Evolutionary conservation across 2,329 filamentous ascomycete species (phyloP).

Genomic region (Colletotrichum viniferum): DNA sequence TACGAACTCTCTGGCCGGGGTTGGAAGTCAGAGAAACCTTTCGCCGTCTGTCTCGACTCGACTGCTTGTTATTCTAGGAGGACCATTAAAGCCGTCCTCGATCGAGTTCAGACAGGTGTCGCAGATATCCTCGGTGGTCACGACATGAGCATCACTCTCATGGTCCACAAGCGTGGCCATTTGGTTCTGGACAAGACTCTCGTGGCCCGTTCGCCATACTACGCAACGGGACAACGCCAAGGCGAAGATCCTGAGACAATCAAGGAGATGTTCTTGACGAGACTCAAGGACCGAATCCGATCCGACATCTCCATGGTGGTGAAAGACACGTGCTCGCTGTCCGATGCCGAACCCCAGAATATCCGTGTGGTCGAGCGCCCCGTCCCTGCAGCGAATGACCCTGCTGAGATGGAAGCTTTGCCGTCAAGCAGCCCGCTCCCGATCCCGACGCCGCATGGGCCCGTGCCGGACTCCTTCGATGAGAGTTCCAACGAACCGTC

Average conservation of each 20-base stretch:
- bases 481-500: slow-evolving; percentile 14
- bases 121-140: slow-evolving; percentile 52
- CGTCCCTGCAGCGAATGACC: slow-evolving; percentile 15
- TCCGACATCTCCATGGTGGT: slow-evolving; percentile 53
- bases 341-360: slow-evolving; percentile 30
- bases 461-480: slow-evolving; percentile 4
- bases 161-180: slow-evolving; percentile 57
- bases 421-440: slow-evolving; percentile 10
- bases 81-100: slow-evolving; percentile 52
- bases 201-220: slow-evolving; percentile 32
- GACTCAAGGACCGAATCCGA: slow-evolving; percentile 49
- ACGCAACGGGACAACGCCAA: slow-evolving; percentile 19
- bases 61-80: slow-evolving; percentile 46
- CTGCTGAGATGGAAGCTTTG: slow-evolving; percentile 15
- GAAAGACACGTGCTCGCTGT: slow-evolving; percentile 54
- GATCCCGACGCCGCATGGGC: background rate
- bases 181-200: slow-evolving; percentile 55
- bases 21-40: slow-evolving; percentile 52
- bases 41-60: slow-evolving; percentile 47
- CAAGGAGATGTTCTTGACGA: slow-evolving; percentile 40
- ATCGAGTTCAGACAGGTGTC: slow-evolving; percentile 56
- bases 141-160: slow-evolving; percentile 50
- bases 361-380: slow-evolving; percentile 19
- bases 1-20: slow-evolving; percentile 48
- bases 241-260: slow-evolving; percentile 39